phyloP scores from a whole-genome alignment of 345 rosid species.

The Lepidium sativum region DNA sequence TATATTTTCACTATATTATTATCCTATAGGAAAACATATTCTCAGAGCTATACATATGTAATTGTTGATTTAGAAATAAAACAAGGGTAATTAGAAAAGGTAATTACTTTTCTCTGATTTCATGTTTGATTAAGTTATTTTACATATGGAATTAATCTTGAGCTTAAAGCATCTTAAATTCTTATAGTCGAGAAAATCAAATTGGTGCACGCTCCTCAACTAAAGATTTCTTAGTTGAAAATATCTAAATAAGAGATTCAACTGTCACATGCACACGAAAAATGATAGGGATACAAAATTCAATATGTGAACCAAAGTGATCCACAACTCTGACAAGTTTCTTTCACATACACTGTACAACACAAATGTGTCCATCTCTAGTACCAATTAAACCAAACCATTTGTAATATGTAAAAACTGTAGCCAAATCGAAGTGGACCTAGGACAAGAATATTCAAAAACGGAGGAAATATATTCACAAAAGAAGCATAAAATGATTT shows the following conservation, averaged over 20 bases:
- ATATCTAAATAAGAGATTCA: slow-evolving; percentile 17
- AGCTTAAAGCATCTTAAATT: neutral
- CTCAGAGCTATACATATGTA: no score
- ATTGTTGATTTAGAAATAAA: no score
- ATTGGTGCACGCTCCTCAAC: neutral
- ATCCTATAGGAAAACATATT: no score
- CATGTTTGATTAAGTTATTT: neutral
- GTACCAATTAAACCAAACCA: neutral
- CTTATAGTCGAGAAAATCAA: neutral
- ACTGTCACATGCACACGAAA: neutral
- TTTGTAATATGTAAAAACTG: neutral
- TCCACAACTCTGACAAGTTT: slow-evolving; percentile 12
- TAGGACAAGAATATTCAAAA: neutral
- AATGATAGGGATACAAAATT: neutral
- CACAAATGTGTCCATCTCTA: neutral
- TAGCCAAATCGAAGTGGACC: neutral
- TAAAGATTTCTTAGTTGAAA: slow-evolving; percentile 6
- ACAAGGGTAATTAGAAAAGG: no score
- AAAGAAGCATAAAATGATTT: slow-evolving; percentile 29
- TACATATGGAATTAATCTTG: no score
- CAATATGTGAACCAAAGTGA: slow-evolving; percentile 20
- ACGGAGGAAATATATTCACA: slow-evolving; percentile 14
- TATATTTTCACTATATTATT: no score
- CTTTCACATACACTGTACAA: slow-evolving; percentile 6
- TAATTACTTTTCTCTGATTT: neutral